Evolutionary conservation across 2,329 filamentous ascomycete species (phyloP).

Genomic region (Ceratocystis colombiana): DNA sequence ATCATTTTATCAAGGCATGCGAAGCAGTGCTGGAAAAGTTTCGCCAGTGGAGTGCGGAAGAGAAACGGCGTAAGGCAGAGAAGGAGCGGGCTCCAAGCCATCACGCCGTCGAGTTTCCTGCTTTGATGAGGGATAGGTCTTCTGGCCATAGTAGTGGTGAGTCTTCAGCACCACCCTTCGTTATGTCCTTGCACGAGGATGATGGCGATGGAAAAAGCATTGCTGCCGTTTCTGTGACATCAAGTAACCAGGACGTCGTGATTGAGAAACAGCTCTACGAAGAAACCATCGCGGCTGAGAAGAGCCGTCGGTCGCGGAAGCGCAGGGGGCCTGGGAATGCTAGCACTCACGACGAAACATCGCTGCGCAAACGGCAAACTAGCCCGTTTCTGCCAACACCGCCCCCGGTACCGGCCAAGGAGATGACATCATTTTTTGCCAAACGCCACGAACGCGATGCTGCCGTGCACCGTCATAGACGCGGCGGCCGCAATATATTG

Average conservation of each 20-base stretch:
- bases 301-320: constrained; percentile 28
- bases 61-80: constrained; percentile 69
- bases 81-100: constrained; percentile 49
- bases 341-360: constrained; percentile 26
- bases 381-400: constrained; percentile 26
- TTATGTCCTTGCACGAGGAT: constrained; percentile 24
- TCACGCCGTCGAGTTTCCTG: constrained; percentile 28
- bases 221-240: constrained; percentile 25
- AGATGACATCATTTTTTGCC: constrained; percentile 78
- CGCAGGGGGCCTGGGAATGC: constrained; percentile 24
- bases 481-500: constrained; percentile 56
- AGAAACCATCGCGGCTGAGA: constrained; percentile 43
- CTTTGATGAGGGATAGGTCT: constrained; percentile 27
- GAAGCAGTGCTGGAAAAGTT: constrained; percentile 79
- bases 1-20: constrained; percentile 76
- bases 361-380: constrained; percentile 27
- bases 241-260: constrained; percentile 54
- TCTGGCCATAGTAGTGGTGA: constrained; percentile 27
- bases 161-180: constrained; percentile 26
- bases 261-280: constrained; percentile 66
- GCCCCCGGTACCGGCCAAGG: constrained; percentile 38
- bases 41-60: constrained; percentile 74
- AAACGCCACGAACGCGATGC: constrained; percentile 71
- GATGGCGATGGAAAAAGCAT: constrained; percentile 27
- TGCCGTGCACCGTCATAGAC: constrained; percentile 62